phyloP scores from a whole-genome alignment of 176 grass and related monocot genomes.

The Lolium perenne region DNA sequence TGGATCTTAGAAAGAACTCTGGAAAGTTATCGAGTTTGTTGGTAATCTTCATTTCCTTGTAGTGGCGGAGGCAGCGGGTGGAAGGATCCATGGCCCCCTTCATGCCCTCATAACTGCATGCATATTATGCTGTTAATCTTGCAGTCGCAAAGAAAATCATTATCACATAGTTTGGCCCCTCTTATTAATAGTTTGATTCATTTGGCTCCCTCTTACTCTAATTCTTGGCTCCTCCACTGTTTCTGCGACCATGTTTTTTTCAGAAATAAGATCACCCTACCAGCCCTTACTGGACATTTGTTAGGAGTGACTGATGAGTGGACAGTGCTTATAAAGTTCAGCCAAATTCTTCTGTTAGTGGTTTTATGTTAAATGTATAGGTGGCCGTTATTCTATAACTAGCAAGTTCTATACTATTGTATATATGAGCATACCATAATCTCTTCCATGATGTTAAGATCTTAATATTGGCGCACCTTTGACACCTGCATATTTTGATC shows the following conservation, averaged over 20 bases:
- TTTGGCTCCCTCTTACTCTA: background rate
- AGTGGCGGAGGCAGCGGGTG: background rate
- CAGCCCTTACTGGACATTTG: background rate
- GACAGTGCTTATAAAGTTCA: background rate
- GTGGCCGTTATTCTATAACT: background rate
- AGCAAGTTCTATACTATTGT: background rate
- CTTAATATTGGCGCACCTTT: background rate
- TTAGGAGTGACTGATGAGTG: constrained; percentile 9
- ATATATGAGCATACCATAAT: background rate
- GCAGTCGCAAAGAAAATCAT: background rate
- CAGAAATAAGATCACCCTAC: background rate
- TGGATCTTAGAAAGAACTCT: background rate
- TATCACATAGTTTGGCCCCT: background rate
- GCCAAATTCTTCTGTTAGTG: constrained; percentile 19
- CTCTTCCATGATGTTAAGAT: background rate
- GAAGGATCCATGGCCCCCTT: background rate
- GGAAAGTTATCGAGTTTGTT: background rate
- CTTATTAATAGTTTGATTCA: constrained; percentile 1
- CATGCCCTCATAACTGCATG: background rate
- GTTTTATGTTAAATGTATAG: background rate
- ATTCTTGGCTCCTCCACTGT: background rate
- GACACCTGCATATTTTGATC: background rate
- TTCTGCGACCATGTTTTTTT: background rate
- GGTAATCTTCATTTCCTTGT: background rate
- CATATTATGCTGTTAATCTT: background rate